A percentile compares a stretch with the other conserved stretches of the same genome.
Evolutionary conservation across 805 yeast genomes (phyloP).

Genomic region (Wickerhamiella galacta): DNA sequence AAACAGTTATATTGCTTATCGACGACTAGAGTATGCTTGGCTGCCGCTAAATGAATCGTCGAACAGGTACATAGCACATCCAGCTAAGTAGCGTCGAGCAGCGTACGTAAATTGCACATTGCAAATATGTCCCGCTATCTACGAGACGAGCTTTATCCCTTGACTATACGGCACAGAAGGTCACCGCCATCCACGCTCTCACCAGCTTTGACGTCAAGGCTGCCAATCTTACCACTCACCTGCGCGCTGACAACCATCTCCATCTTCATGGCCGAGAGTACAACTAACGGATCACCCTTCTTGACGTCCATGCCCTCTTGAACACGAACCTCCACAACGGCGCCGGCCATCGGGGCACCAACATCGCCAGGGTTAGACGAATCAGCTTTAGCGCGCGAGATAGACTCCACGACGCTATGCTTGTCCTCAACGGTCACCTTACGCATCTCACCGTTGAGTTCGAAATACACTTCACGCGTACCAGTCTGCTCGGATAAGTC

Average conservation of each 20-base stretch:
- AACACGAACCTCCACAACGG: conserved; percentile 83
- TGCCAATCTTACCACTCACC: conserved; percentile 66
- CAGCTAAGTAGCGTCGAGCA: too few relatives aligned
- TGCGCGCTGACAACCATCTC: conserved; percentile 97
- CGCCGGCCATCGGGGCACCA: conserved; percentile 99
- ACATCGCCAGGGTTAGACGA: conserved; percentile 74
- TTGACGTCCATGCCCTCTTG: conserved; percentile 76
- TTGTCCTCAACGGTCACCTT: conserved; percentile 85
- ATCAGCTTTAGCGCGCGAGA: conserved; percentile 82
- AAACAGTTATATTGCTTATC: too few relatives aligned
- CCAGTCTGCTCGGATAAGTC: conserved; percentile 76
- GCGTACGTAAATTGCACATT: too few relatives aligned
- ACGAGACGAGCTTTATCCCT: conserved; percentile 8
- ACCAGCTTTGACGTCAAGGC: conserved; percentile 66
- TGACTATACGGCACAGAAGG: conserved; percentile 47
- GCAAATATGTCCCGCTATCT: background rate
- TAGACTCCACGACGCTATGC: conserved; percentile 67
- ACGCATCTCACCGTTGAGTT: conserved; percentile 96
- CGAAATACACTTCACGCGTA: conserved; percentile 89
- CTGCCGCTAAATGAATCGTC: too few relatives aligned
- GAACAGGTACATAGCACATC: too few relatives aligned
- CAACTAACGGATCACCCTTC: conserved; percentile 93
- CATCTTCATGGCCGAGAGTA: conserved; percentile 97
- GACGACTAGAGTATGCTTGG: too few relatives aligned
- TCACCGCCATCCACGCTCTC: conserved; percentile 94